A percentile compares a stretch with the other conserved stretches of the same genome.
phyloP scores from a whole-genome alignment of 2,329 filamentous ascomycete species.

The Fusarium humuli region DNA sequence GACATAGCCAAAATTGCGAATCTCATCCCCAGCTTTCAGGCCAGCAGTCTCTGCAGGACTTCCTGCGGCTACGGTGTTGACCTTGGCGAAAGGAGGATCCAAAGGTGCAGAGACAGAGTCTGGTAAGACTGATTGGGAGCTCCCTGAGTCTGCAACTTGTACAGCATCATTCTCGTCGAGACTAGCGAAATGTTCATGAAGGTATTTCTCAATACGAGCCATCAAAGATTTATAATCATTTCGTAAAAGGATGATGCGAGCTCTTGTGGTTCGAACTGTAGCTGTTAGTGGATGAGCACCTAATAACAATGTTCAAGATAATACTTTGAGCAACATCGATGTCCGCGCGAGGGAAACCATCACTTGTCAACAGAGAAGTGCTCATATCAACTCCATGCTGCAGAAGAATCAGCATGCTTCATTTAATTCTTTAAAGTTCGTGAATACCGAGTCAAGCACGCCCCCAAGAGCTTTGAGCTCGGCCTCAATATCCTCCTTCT shows the following conservation, averaged over 20 bases:
- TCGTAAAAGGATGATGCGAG: slow-evolving; percentile 86
- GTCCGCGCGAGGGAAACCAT: slow-evolving; percentile 93
- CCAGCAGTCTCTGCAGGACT: slow-evolving; percentile 89
- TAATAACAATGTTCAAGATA: slow-evolving; percentile 35
- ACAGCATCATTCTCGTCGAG: slow-evolving; percentile 63
- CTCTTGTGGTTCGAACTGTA: slow-evolving; percentile 88
- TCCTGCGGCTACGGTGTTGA: slow-evolving; percentile 81
- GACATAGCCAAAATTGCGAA: slow-evolving; percentile 86
- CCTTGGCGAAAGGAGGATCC: slow-evolving; percentile 77
- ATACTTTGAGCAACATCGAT: slow-evolving; percentile 94
- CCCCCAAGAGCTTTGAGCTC: slow-evolving; percentile 87
- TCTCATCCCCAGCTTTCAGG: slow-evolving; percentile 80
- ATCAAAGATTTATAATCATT: slow-evolving; percentile 96
- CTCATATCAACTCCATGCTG: slow-evolving; percentile 95
- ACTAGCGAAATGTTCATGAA: slow-evolving; percentile 92
- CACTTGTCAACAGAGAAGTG: slow-evolving; percentile 84
- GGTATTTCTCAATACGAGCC: slow-evolving; percentile 80
- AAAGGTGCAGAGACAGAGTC: slow-evolving; percentile 47
- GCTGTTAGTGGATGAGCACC: slow-evolving; percentile 29
- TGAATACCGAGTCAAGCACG: slow-evolving; percentile 86
- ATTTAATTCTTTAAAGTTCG: background rate
- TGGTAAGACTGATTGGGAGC: slow-evolving; percentile 48
- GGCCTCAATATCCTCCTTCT: slow-evolving; percentile 86
- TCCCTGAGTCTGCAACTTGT: slow-evolving; percentile 33
- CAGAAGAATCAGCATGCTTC: slow-evolving; percentile 35